Base-by-base conservation (phyloP, 1,139 yeast genomes). In the Suhomyces kunorum region DNA sequence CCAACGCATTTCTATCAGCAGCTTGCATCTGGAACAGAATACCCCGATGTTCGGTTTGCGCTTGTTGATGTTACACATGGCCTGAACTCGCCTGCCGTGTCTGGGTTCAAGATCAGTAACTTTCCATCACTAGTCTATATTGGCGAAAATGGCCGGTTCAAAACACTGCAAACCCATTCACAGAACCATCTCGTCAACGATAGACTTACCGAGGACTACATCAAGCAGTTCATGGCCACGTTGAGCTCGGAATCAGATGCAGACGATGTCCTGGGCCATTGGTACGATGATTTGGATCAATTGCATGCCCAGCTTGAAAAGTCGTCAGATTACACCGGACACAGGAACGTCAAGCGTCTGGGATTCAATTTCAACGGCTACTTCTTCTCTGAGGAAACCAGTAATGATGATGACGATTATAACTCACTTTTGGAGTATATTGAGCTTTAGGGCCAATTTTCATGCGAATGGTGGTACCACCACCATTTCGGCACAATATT, bases 1-100 rank as follows among this genome's bases (percentile, higher is more conserved):
- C 74, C 74, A 1, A 48, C 54, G 7, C 77, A 71, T 48, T 67
- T 63, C 43, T 62, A 59, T 40, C 74, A 68, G 42, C 48, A 46
- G 36, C 42, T 64, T 9, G 64, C 72, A 3, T 6, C 28, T 11
- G 8, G 27, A 5, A 29, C 42, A 11, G 43, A 48, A 5, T 41
- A 49, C 29, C 39, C 45, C 1, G 32, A 33, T 13, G 26, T 55
- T 5, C 35, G 41, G 13, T 63, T 68, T 47, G 63, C 60, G 5
- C 43, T 68, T 3, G 56, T 61, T 2, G 63, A 63, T 38, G 49
- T 61, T 14, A 64, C 59, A 26, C 47, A 55, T 8, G 43, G 50
- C 4, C 49, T 45, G 13, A 45, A 50, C 18, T 48, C 48, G n/a
- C 55, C 54, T 0, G 38, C 67, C 3, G 44, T 66, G 22, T 46